Percentiles rank a stretch among this genome's conserved stretches.
Conservation (phyloP, 1,284 basidiomycete genomes). For the Neonothopanus nambi region DNA sequence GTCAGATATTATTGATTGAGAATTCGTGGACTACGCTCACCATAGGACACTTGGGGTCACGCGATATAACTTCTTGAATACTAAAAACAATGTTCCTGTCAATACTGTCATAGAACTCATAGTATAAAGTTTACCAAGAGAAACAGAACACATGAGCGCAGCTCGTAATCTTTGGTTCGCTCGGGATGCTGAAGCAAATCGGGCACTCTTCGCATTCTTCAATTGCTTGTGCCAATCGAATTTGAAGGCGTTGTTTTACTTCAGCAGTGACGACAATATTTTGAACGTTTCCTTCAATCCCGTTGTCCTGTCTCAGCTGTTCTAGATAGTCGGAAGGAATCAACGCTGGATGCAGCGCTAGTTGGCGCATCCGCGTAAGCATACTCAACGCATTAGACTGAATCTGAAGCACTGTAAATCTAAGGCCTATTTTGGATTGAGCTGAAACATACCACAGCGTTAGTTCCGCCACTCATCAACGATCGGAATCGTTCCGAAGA, state of each 20-base stretch:
- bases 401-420: constrained; percentile 39
- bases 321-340: constrained; percentile 78
- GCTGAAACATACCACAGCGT: constrained; percentile 34
- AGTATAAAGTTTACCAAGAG: constrained; percentile 48
- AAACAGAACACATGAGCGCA: constrained; percentile 81
- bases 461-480: constrained; percentile 48
- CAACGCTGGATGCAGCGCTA: constrained; percentile 79
- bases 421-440: not conserved
- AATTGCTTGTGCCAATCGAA: constrained; percentile 63
- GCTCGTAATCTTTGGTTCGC: constrained; percentile 75
- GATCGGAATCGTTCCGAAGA: constrained; percentile 64
- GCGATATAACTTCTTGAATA: constrained; percentile 65
- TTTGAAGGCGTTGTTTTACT: constrained; percentile 60
- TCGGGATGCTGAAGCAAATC: constrained; percentile 68
- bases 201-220: constrained; percentile 87
- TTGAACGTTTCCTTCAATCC: constrained; percentile 30
- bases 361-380: constrained; percentile 85
- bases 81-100: constrained; percentile 32
- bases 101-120: not conserved
- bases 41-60: constrained; percentile 80
- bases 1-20: not conserved
- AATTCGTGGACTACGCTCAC: constrained; percentile 35
- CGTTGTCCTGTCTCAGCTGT: constrained; percentile 49
- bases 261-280: constrained; percentile 45
- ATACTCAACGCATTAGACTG: constrained; percentile 76